Evolutionary conservation across 257 asterid species (phyloP), one percentile per base, ranked within the genome.

Genomic region (Scutellaria galericulata): DNA sequence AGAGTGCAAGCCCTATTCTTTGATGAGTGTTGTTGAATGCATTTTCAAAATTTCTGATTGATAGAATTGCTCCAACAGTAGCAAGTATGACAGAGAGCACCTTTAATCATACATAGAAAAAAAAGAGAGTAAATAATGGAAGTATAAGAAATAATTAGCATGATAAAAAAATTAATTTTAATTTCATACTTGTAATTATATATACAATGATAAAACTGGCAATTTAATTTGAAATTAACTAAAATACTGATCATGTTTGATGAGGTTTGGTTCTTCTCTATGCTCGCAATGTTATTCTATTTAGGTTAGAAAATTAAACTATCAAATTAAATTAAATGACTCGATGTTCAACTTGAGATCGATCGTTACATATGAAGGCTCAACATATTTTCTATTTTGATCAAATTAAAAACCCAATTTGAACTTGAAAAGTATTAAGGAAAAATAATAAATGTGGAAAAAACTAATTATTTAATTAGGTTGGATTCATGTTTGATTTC

Each of bases 1-100:
- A 92, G n/a, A 92, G 93, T 40, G 88, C 97, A 61, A 92, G 73
- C n/a, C 97, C 98, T 46, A 92, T 76, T 83, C 91, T 87, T 81
- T 90, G 98, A 81, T 88, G 98, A 62, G 57, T 83, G 72, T 85
- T 92, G 66, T 86, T 80, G 89, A 90, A 92, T 48, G 81, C 63
- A 72, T 92, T 92, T 76, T 90, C 98, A 69, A 92, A 92, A 27
- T 81, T 88, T 78, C 86, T 79, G 60, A 90, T 82, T 7, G 96
- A 92, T 63, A 88, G 10, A 66, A 86, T 83, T 58, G 95, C 96
- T 78, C 87, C 98, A 46, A 75, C 72, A 3, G 95, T 90, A 24
- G 81, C 89, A 64, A 87, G 85, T 12, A 90, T 56, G 80, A 87
- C 88, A 1, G 93, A 66, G 5, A 89, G 35, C 52, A 79, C 90